Base-by-base conservation (phyloP, 164 flowering plant genomes). In the Vitis cinerea region DNA sequence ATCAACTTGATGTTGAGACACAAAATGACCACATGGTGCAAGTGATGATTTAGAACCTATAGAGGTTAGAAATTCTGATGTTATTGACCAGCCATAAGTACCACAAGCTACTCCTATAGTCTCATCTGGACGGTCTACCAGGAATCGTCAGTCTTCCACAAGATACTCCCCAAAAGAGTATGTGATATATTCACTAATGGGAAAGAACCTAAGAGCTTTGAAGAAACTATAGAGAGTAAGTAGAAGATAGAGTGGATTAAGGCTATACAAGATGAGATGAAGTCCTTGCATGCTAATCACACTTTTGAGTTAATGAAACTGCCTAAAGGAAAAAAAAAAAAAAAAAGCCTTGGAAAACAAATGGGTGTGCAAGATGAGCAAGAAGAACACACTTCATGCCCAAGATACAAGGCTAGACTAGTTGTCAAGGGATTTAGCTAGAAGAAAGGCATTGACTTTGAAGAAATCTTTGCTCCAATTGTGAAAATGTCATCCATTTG, bases 261-360 rank as follows among this genome's bases (percentile, higher is more conserved):
- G 1, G 68, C 79, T 30, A 79, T 79, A 69, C 23, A 75, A 19
- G 23, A 19, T 19, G 23, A 19, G 23, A 19, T 19, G 23, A 19
- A 19, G 23, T 19, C 23, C 23, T 65, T 76, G 58, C 61, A 67
- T 63, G 71, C 67, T 19, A 79, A 76, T 27, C 74, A 79, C 19
- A 76, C 75, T 1, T 79, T 52, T 64, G 73, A 76, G 1, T 17
- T 76, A 13, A 76, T 77, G 16, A 62, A 66, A 13, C 19, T 72
- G 2, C 66, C 74, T 0, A 69, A 65, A 9, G 78, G 72, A 0
- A 70, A 67, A 49, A n/a, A n/a, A n/a, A n/a, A n/a, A n/a, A n/a
- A n/a, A n/a, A 71, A 1, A 13, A 67, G 65, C 52, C 1, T 29
- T 73, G 47, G 55, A 74, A 15, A 73, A 76, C 60, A 63, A 51